Percentiles rank a stretch among this genome's conserved stretches.
Evolutionary conservation across 768 basidiomycete genomes (phyloP).

Genomic region (Tulasnella sp.): DNA sequence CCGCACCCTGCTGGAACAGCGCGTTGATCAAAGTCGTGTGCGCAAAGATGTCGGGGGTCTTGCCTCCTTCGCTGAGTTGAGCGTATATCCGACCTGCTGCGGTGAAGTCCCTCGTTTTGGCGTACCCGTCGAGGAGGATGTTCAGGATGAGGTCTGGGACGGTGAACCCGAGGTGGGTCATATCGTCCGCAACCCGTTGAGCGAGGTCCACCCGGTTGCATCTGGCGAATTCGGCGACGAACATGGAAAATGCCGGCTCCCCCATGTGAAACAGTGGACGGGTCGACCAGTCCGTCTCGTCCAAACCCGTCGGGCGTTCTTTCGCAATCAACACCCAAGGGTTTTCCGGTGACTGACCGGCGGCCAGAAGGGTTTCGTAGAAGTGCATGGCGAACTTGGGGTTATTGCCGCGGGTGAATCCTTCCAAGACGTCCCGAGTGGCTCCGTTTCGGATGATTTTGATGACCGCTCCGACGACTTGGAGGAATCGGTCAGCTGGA

Average conservation of each 20-base stretch:
- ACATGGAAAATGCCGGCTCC: constrained; percentile 1
- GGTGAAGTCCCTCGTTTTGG: constrained; percentile 14
- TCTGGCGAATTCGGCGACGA: constrained; percentile 20
- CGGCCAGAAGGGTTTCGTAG: not conserved
- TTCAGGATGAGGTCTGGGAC: constrained; percentile 7
- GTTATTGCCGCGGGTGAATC: not conserved
- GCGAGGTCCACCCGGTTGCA: constrained; percentile 23
- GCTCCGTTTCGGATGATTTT: not conserved
- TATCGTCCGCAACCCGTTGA: not conserved
- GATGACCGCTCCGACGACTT: not conserved
- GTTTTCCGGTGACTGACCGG: not conserved
- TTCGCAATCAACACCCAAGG: not conserved
- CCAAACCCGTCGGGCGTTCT: not conserved
- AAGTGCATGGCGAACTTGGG: not conserved
- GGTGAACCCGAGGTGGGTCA: constrained; percentile 10
- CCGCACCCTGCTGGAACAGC: not conserved
- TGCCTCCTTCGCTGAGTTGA: not conserved
- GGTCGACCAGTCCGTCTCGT: not conserved
- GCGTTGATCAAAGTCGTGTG: constrained; percentile 28
- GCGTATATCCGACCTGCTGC: constrained; percentile 6
- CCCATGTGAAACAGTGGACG: not conserved
- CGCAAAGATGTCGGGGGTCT: constrained; percentile 13
- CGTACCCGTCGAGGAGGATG: constrained; percentile 26
- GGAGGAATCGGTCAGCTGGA: not conserved
- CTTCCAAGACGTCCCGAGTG: not conserved